Evolutionary conservation across 352 stramenopile genomes (phyloP).

Genomic region (Thalassiosira oceanica): DNA sequence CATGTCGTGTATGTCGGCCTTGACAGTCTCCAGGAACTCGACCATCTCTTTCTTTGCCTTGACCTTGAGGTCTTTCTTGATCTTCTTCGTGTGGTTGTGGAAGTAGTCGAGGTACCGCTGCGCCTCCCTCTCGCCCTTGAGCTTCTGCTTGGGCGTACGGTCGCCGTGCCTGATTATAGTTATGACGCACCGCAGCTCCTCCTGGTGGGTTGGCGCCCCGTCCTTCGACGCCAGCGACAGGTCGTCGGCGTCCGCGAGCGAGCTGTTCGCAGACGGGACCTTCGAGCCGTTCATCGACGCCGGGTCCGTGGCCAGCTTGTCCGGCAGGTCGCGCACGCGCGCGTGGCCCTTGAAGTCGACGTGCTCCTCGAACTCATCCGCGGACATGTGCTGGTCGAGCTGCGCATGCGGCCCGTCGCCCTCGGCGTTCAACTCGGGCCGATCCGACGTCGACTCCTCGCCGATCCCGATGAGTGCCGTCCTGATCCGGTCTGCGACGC

Average conservation of each 20-base stretch:
- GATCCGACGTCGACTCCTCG: constrained; percentile 12
- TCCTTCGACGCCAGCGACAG: constrained; percentile 7
- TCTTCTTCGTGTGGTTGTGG: constrained; percentile 66
- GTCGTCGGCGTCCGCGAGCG: constrained; percentile 38
- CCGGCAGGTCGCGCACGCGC: constrained; percentile 63
- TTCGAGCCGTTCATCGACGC: constrained; percentile 40
- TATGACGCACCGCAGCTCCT: constrained; percentile 98
- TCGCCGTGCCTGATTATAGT: constrained; percentile 97
- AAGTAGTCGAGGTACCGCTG: constrained; percentile 84
- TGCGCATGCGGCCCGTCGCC: constrained; percentile 41
- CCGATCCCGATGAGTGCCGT: constrained; percentile 38
- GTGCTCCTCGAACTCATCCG: constrained; percentile 13
- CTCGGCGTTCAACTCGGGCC: constrained; percentile 20
- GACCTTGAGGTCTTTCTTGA: constrained; percentile 84
- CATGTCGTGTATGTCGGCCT: constrained; percentile 67
- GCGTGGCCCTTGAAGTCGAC: constrained; percentile 37
- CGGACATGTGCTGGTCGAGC: constrained; percentile 26
- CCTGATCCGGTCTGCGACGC: constrained; percentile 42
- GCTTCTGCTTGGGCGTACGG: constrained; percentile 98
- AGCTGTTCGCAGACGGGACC: constrained; percentile 36
- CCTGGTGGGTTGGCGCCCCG: constrained; percentile 70
- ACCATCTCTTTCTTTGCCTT: constrained; percentile 82
- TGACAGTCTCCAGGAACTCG: constrained; percentile 81
- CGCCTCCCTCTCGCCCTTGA: constrained; percentile 86
- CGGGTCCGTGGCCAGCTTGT: constrained; percentile 63